These are phyloP conservation scores for Meyerozyma elateridarum DNA, from an alignment of 1,139 yeast genomes.

Conservation along the genomic window DNA sequence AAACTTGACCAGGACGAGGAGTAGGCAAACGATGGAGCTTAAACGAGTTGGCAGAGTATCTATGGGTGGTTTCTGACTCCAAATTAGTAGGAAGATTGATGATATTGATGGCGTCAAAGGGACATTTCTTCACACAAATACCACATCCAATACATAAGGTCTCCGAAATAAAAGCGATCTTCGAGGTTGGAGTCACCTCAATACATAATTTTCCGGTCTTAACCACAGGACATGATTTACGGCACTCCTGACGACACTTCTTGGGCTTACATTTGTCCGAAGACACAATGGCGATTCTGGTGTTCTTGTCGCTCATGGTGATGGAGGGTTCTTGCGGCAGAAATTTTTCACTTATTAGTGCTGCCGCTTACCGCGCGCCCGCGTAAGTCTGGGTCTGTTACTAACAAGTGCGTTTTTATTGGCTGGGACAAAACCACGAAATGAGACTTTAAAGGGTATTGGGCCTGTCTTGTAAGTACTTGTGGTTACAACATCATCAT, in stretches of 20 bases:
- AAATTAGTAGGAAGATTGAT: conserved; percentile 94
- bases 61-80: conserved; percentile 88
- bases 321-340: conserved; percentile 1
- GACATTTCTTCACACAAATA: conserved; percentile 98
- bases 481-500: too few species aligned
- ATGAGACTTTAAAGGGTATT: too few species aligned
- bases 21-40: conserved; percentile 95
- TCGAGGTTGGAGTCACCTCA: conserved; percentile 86
- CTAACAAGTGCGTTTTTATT: conserved; percentile 11
- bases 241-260: conserved; percentile 97
- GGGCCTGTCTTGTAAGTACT: too few species aligned
- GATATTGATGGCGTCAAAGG: conserved; percentile 92
- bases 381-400: conserved; percentile 16
- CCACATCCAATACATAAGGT: conserved; percentile 97
- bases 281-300: conserved; percentile 92
- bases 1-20: conserved; percentile 98
- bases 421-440: conserved; percentile 6
- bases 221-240: conserved; percentile 94
- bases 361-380: conserved; percentile 9
- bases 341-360: conserved; percentile 6
- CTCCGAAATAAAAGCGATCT: conserved; percentile 95
- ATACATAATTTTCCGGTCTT: conserved; percentile 97
- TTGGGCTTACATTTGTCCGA: conserved; percentile 95
- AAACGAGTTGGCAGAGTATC: conserved; percentile 97
- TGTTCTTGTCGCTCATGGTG: conserved; percentile 53